Base-by-base conservation (phyloP, 2,329 filamentous ascomycete species). In the Fusarium anthophilum region DNA sequence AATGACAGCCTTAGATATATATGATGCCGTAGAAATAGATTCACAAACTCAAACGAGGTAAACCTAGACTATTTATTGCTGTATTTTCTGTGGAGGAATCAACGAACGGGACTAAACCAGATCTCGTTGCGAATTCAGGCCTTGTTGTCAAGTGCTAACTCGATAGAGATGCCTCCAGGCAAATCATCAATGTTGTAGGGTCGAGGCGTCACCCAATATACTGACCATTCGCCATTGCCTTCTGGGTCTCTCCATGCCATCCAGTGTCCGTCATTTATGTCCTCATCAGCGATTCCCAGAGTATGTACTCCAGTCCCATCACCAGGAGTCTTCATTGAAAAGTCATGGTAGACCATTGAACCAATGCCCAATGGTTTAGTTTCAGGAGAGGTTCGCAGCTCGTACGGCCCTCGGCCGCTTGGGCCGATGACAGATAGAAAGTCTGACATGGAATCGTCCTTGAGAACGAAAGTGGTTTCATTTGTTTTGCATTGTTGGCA, bases 281-380 rank as follows among this genome's bases (percentile, higher is more conserved):
- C 5, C 48, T 51, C 11, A 4, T 24, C 8, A 12, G 12, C 30
- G 3, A 51, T 35, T 20, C 1, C 6, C 48, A 51, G 8, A 51
- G 8, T 8, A 5, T 24, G 15, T 6, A 12, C 17, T 4, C 12
- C 17, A 14, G 22, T 51, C 0, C 8, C 30, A 5, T 24, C 11
- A 5, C 22, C 8, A 8, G 10, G 30, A 51, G 2, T 17, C 22
- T 51, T 51, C 6, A 35, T 20, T 8, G 12, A 35, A 35, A 51
- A 51, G 8, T 35, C 22, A 35, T 24, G 22, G 18, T 51, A 51
- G 17, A 51, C 17, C 30, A 35, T 20, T 35, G 30, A 51, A 3
- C 48, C 48, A 24, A 51, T 24, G 30, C 48, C 48, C 14, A 35
- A 35, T 13, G 30, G 48, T 4, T 11, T 18, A 10, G 48, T 51